Base-by-base conservation (phyloP, 2,329 filamentous ascomycete genomes). In the Colletotrichum tanaceti region DNA sequence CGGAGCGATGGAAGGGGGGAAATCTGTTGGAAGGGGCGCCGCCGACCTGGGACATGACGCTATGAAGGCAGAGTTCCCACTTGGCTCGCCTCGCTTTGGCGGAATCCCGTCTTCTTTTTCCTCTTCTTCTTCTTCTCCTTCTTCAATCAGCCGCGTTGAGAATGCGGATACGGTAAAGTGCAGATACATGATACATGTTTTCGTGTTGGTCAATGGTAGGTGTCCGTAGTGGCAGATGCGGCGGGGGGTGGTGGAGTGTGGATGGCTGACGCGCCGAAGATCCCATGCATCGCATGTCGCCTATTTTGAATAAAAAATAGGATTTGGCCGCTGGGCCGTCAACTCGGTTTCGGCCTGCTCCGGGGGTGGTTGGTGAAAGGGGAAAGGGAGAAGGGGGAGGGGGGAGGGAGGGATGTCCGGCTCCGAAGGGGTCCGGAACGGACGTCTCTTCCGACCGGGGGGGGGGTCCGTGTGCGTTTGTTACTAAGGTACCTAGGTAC, bases 11-110 rank as follows among this genome's bases (percentile, higher is more conserved):
- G 43, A 38, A 43, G 28, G 32, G 32, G 32, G 32, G 32, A 32
- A 32, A 10, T 32, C 28, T 32, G 28, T 32, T 32, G 28, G 28
- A 32, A 7, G 9, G 9, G 7, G 28, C 24, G 4, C 24, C 24
- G 24, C 28, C 28, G 7, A 32, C 41, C 32, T 41, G 47, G 54
- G 41, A 10, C 61, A 59, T 58, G 32, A 54, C 65, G 65, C 61
- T 61, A 68, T 68, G 50, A 59, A 61, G 28, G 7, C 6, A 9
- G 55, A 38, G 54, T 59, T 54, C 43, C 65, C 65, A 65, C 61
- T 35, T 44, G 14, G 18, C 18, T 35, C 7, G 28, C 38, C 20
- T 24, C 38, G 38, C 38, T 41, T 53, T 24, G 18, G 1, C 13
- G 41, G 41, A 35, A 46, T 58, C 39, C 55, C n/a, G 35, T 22